Base-by-base conservation (phyloP, 164 flowering plant genomes). In the Magnolia officinalis region DNA sequence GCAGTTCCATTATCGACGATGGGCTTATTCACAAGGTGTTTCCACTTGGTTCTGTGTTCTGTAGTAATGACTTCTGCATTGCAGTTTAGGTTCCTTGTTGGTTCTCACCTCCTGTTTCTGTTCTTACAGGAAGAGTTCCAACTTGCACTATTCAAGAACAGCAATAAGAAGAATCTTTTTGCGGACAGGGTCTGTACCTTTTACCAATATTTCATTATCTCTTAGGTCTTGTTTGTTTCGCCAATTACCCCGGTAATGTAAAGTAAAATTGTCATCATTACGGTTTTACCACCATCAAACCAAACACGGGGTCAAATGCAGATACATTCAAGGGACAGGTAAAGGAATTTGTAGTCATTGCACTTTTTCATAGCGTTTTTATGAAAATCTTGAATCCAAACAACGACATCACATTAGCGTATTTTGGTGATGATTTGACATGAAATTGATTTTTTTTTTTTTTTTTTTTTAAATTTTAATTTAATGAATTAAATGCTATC, bases 11-110 rank as follows among this genome's bases (percentile, higher is more conserved):
- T 72, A 77, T 84, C 69, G 87, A 88, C 18, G 95, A 95, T 80
- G 97, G 95, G 52, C 86, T 83, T 21, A 91, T 95, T 75, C 89
- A 89, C 82, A 92, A 90, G 97, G 97, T 95, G 76, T 52, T 64
- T 55, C 26, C 19, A 55, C 61, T 11, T 11, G 2, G n/a, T 66
- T 29, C 21, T 2, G 8, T 19, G 45, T 14, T 75, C 61, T 67
- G 8, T 72, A 19, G 70, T 14, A 7, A 20, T 31, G 63, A 20
- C 71, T 26, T 52, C 52, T 45, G 24, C 50, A 10, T n/a, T 55
- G 50, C 61, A 23, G 19, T 7, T 23, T 67, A 50, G 8, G 23
- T n/a, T 70, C 49, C 6, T 19, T 20, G 19, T 37, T 37, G 4
- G 20, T 69, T 10, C 24, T 50, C 45, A 14, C 21, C 10, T 64